These are phyloP conservation scores for Spergularia marina DNA, from an alignment of 148 eudicot species.

Conservation along the genomic window DNA sequence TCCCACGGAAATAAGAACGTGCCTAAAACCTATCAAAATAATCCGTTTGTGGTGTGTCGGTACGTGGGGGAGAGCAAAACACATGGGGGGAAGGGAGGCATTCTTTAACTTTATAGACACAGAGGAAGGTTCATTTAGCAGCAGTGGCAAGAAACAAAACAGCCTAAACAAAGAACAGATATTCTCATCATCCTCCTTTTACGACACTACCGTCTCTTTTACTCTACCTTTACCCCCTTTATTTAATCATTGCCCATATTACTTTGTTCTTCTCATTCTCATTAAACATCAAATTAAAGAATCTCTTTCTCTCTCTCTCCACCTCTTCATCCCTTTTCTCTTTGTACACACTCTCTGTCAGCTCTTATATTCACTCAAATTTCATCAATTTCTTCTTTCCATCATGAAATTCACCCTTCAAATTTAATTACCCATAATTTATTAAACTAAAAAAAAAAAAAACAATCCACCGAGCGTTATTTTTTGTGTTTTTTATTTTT, in stretches of 20 bases:
- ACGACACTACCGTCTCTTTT: not conserved
- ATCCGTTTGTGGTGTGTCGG: too few relatives aligned
- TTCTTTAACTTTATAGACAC: too few relatives aligned
- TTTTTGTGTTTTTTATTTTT: not conserved
- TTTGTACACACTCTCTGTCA: not conserved
- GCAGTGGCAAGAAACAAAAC: too few relatives aligned
- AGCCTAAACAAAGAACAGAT: too few relatives aligned
- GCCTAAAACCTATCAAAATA: too few relatives aligned
- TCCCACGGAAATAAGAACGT: too few relatives aligned
- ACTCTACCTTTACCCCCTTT: not conserved
- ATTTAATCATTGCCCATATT: not conserved
- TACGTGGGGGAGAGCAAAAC: too few relatives aligned
- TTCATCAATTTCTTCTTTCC: not conserved
- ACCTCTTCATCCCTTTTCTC: not conserved
- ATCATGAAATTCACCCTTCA: not conserved
- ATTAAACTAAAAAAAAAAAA: too few relatives aligned
- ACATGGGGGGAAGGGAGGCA: too few relatives aligned
- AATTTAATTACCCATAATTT: too few relatives aligned
- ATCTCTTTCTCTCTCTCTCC: slow-evolving; percentile 1
- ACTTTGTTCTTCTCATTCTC: not conserved
- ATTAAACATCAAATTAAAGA: not conserved
- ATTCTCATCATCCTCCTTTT: not conserved
- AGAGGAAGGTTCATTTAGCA: too few relatives aligned
- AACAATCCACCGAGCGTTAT: not conserved
- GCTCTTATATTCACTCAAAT: not conserved